Evolutionary conservation across 2,329 filamentous ascomycete species (phyloP), one percentile per base, ranked within the genome.

Genomic region (Thielaviopsis ethacetica): DNA sequence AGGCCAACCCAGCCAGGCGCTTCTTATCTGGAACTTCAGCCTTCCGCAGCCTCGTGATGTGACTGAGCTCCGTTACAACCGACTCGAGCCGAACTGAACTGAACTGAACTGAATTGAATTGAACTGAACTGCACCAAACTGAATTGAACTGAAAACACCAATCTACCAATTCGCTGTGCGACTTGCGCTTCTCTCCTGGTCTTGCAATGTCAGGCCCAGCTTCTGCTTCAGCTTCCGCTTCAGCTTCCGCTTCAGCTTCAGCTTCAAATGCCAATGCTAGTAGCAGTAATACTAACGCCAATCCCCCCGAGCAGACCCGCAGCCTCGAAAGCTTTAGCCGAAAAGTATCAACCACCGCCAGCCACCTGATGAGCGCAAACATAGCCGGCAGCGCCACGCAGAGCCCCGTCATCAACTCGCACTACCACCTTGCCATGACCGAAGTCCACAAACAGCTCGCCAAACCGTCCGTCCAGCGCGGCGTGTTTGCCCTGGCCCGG

Each of bases 271-370:
- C 38, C n/a, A n/a, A 4, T 17, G 15, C 13, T 17, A 44, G 38
- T 15, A 10, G 15, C 7, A 21, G 17, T 24, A 19, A 47, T 56
- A 24, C 54, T 54, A 57, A 53, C 41, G 1, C 19, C 41, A 30
- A 21, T 53, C 38, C 9, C 12, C 26, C 61, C 63, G 60, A 63
- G 54, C 66, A 95, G 90, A 83, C 88, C 59, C 86, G 89, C 66
- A 88, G 93, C 64, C 76, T 97, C 66, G 91, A 96, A 73, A 87
- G 88, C 59, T 96, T 98, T 72, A 83, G 90, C 65, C 84, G 91
- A 68, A 98, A 96, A 73, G 90, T 97, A 63, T 93, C 91, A 30
- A 89, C 89, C 27, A 97, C 93, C 21, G 93, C 93, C 59, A 88
- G 83, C 67, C 90, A 95, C 71, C 78, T 98, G 65, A 95, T 97